Evolutionary conservation across 495 filamentous ascomycete genomes (phyloP), one percentile per base, ranked within the genome.

Genomic region (Daldinia caldariorum): DNA sequence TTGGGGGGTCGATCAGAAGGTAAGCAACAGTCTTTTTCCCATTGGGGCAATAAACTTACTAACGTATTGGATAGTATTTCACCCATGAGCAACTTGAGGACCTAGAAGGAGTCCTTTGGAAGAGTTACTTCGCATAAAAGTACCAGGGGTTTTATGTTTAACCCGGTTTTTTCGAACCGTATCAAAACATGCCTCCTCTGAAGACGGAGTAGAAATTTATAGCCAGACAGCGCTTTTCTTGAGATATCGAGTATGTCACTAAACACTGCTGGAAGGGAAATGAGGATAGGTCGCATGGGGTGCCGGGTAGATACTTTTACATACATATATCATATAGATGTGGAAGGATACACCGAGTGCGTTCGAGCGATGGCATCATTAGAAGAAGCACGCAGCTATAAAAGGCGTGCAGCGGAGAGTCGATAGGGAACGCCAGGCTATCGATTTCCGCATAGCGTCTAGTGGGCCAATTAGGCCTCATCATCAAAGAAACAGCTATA

Each of bases 1-100:
- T 71, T 99, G 95, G 95, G 89, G 91, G 74, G 93, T 96, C 47
- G 95, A 99, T 85, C 90, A 96, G 63, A 98, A 97, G 92, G 95
- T 97, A 75, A 74, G 85, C 69, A 12, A 2, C 3, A 31, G 32
- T 49, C 31, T 16, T 34, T 63, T 4, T 47, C 22, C 4, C 4
- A 18, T 20, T 6, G 20, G 8, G n/a, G 29, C 6, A 26, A 3
- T 41, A 16, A 32, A 16, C 67, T 43, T 69, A 37, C 77, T 84
- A 79, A 84, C 67, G 66, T 59, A 51, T 74, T 55, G 5, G 54
- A 29, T 72, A 98, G 94, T 94, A 92, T 53, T 99, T 99, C 73
- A 92, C 92, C 2, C 80, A 88, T 18, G 94, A 97, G 70, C 95
- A 99, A 74, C 85, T 98, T 0, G 95, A 97, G 77, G 94, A 98